Conservation (phyloP, 768 basidiomycete species). For the Collybia mongolica region DNA sequence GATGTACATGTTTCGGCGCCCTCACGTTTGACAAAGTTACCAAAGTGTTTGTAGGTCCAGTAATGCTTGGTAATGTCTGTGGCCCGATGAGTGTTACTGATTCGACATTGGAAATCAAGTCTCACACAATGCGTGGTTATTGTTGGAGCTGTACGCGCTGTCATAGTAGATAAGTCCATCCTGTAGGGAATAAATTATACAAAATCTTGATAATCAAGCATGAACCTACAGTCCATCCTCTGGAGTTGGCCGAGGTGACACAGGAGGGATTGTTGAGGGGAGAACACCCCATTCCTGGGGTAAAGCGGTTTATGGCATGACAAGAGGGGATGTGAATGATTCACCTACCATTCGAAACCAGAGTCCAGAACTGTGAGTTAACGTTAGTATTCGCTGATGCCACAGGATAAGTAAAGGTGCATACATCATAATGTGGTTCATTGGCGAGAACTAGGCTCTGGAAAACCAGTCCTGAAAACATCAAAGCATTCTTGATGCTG, state of each 20-base stretch:
- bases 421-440: constrained; percentile 37
- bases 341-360: constrained; percentile 29
- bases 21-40: constrained; percentile 39
- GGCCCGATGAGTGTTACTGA: background rate
- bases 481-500: constrained; percentile 36
- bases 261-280: constrained; percentile 33
- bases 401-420: constrained; percentile 6
- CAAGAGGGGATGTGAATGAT: constrained; percentile 2
- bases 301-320: background rate
- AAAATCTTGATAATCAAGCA: background rate
- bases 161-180: constrained; percentile 42
- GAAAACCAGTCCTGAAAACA: constrained; percentile 37
- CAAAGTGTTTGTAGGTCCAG: constrained; percentile 39
- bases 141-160: constrained; percentile 32
- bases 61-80: constrained; percentile 36
- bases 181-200: constrained; percentile 11
- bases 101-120: background rate
- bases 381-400: background rate
- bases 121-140: constrained; percentile 35
- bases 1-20: background rate
- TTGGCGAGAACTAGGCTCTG: constrained; percentile 34
- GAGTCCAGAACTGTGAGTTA: constrained; percentile 32
- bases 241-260: constrained; percentile 30
- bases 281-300: constrained; percentile 35
- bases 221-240: constrained; percentile 37